Evolutionary conservation across 306 rosid species (phyloP), one percentile per base, ranked within the genome.

Genomic region (Arachis hypogaea): DNA sequence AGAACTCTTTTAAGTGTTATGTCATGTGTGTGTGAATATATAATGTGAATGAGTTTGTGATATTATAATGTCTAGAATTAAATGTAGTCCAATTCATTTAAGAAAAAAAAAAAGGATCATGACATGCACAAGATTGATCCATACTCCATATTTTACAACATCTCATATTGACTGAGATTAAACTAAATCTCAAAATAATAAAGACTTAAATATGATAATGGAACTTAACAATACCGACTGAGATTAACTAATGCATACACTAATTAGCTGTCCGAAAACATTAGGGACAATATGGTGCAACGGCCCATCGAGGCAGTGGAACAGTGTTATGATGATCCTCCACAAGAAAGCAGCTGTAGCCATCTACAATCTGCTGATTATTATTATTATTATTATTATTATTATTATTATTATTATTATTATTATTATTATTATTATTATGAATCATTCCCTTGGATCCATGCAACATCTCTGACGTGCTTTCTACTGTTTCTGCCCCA

Each of bases 401-500:
- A 45, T 6, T 80, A 14, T 82, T 75, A 61, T 22, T 45, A 9
- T 6, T 45, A 45, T 6, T 80, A 14, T 82, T 75, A 61, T 22
- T 1, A 22, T 22, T 22, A 7, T 70, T 49, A 3, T 9, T 44
- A 44, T 44, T 44, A 9, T 5, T 44, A 44, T 5, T 80, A 14
- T 80, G 70, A 61, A 12, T 67, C 5, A 61, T 66, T 47, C 87
- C 83, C 68, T 33, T 63, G 10, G 83, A 75, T 78, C 85, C 81
- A 5, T 74, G 76, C 44, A 77, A 51, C 11, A 71, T 80, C 1
- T 63, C 83, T 29, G 88, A 82, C 3, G 86, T 73, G 80, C 87
- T 81, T 59, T 87, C 93, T 45, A 68, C 88, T 9, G 88, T 90
- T 76, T 87, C 93, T 73, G 87, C 91, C 45, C 87, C 88, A 5